Percentiles rank a stretch among this genome's conserved stretches.
Evolutionary conservation across 495 filamentous ascomycete genomes (phyloP).

Genomic region (Xeromyces bisporus): DNA sequence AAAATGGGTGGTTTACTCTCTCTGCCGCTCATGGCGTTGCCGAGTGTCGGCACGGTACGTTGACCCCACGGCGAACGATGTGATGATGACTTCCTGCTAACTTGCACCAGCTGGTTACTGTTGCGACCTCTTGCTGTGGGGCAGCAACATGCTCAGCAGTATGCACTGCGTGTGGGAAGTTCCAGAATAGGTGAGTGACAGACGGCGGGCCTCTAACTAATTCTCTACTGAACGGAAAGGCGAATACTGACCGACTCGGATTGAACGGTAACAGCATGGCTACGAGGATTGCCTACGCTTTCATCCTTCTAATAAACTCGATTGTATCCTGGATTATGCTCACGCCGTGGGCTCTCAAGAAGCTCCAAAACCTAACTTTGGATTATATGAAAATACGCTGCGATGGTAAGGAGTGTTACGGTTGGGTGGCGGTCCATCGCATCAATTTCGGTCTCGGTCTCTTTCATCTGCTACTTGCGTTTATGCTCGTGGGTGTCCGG

Average conservation of each 20-base stretch:
- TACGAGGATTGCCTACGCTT: conserved; percentile 91
- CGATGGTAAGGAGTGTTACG: conserved; percentile 78
- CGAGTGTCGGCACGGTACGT: conserved; percentile 71
- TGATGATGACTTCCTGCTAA: neutral
- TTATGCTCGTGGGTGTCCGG: conserved; percentile 71
- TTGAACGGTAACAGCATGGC: conserved; percentile 58
- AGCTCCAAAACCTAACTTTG: conserved; percentile 74
- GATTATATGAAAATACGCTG: conserved; percentile 93
- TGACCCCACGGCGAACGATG: conserved; percentile 1
- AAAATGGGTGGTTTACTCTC: conserved; percentile 86
- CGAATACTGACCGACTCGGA: no score
- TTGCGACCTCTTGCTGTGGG: conserved; percentile 77
- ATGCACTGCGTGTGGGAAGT: conserved; percentile 89
- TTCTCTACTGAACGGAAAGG: no score
- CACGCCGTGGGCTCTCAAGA: conserved; percentile 95
- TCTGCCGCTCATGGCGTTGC: conserved; percentile 72
- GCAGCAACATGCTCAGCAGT: conserved; percentile 89
- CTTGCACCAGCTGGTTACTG: conserved; percentile 45
- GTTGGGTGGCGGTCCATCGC: conserved; percentile 88
- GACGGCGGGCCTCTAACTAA: no score
- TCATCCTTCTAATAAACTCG: conserved; percentile 90
- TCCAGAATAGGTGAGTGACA: conserved; percentile 64
- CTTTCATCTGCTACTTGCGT: conserved; percentile 74
- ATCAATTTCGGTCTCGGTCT: conserved; percentile 95
- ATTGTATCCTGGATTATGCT: conserved; percentile 98